Conservation (phyloP, 2,329 filamentous ascomycete genomes). For the Thielaviopsis punctulata region DNA sequence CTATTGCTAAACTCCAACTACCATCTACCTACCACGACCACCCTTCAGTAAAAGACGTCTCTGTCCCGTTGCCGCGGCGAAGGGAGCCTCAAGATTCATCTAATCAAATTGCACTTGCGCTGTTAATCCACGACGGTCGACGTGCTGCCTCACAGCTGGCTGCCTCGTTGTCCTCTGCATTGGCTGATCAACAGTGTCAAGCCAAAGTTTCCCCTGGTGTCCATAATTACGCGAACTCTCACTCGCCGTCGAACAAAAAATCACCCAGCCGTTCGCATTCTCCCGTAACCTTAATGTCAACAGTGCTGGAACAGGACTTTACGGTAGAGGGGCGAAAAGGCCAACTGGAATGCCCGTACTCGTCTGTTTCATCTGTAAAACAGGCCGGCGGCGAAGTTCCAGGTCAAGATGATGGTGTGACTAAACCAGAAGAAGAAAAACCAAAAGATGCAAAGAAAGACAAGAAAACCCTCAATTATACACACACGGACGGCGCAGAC, state of each 20-base stretch:
- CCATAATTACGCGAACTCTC: not conserved
- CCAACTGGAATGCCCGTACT: slow-evolving; percentile 67
- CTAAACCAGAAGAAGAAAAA: slow-evolving; percentile 19
- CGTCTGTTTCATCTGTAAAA: slow-evolving; percentile 14
- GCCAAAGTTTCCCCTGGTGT: slow-evolving; percentile 14
- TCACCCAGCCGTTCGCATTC: slow-evolving; percentile 28
- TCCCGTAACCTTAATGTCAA: slow-evolving; percentile 40
- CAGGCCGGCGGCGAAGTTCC: not conserved
- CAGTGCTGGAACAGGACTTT: slow-evolving; percentile 71
- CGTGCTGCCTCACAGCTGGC: slow-evolving; percentile 37
- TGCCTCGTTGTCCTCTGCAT: slow-evolving; percentile 25
- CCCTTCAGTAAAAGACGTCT: slow-evolving; percentile 29
- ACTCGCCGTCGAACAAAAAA: slow-evolving; percentile 25
- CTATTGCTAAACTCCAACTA: slow-evolving; percentile 47
- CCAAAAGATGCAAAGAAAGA: slow-evolving; percentile 4
- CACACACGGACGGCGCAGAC: slow-evolving; percentile 10
- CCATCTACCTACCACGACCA: slow-evolving; percentile 31
- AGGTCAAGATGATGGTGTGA: slow-evolving; percentile 17
- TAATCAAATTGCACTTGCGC: slow-evolving; percentile 43
- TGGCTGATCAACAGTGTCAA: slow-evolving; percentile 32
- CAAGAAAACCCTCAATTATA: not conserved
- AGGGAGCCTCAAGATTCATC: slow-evolving; percentile 26
- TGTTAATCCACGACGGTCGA: slow-evolving; percentile 47
- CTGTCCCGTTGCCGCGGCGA: slow-evolving; percentile 38
- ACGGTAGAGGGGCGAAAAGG: slow-evolving; percentile 72